phyloP scores from a whole-genome alignment of 495 filamentous ascomycete genomes.

The Entonaema liquescens region DNA sequence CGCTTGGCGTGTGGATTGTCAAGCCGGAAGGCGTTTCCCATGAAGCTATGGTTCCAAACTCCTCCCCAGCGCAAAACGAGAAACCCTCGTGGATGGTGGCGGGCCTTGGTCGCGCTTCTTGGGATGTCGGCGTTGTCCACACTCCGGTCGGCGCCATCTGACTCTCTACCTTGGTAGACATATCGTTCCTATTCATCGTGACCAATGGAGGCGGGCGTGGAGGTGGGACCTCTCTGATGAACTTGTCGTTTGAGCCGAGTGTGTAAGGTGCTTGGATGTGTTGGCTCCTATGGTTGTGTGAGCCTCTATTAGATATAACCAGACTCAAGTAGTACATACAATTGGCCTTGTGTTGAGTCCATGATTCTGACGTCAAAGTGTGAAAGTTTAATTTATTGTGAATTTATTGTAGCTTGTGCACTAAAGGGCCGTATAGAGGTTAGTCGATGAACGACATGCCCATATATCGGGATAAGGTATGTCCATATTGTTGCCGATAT shows the following conservation, averaged over 20 bases:
- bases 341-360: constrained; percentile 53
- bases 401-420: constrained; percentile 50
- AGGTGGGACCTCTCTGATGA: constrained; percentile 49
- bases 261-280: constrained; percentile 55
- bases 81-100: constrained; percentile 68
- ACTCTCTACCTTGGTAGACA: constrained; percentile 50
- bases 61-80: constrained; percentile 63
- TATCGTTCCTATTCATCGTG: constrained; percentile 54
- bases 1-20: constrained; percentile 57
- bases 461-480: constrained; percentile 26
- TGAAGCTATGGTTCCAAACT: constrained; percentile 58
- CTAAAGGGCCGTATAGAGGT: constrained; percentile 32
- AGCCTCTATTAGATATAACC: constrained; percentile 38
- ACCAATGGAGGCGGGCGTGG: constrained; percentile 47
- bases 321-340: constrained; percentile 47
- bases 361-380: constrained; percentile 48
- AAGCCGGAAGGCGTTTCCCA: constrained; percentile 65
- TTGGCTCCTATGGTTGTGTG: constrained; percentile 51
- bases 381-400: constrained; percentile 49
- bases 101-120: constrained; percentile 58
- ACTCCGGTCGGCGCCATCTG: constrained; percentile 50
- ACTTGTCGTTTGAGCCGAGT: constrained; percentile 51
- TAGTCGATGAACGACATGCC: constrained; percentile 32
- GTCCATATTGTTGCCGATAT: constrained; percentile 36
- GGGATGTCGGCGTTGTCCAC: constrained; percentile 56